phyloP scores from a whole-genome alignment of 2,329 filamentous ascomycete genomes.

The Colletotrichum melonis region DNA sequence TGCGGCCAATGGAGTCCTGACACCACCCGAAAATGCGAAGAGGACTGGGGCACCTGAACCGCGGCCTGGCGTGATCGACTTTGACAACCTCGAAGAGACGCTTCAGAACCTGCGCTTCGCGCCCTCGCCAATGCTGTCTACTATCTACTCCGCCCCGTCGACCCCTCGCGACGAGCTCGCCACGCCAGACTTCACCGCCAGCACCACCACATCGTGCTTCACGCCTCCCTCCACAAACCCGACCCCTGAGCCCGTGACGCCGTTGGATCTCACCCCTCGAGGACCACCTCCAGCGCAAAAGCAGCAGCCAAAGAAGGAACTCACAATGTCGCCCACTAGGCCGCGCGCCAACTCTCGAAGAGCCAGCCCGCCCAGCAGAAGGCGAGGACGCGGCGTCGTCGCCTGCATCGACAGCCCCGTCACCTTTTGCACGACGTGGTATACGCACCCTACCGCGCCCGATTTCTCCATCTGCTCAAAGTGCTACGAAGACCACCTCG shows the following conservation, averaged over 20 bases:
- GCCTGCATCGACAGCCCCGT: constrained; percentile 44
- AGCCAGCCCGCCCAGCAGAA: constrained; percentile 17
- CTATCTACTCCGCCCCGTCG: constrained; percentile 29
- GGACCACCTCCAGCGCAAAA: neutral
- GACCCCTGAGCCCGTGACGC: constrained; percentile 24
- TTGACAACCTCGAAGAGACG: constrained; percentile 30
- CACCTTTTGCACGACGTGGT: constrained; percentile 49
- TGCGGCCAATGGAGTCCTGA: neutral
- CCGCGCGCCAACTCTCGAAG: constrained; percentile 29
- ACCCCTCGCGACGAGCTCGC: constrained; percentile 22
- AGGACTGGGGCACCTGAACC: neutral
- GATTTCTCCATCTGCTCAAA: constrained; percentile 49
- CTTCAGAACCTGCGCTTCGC: constrained; percentile 32
- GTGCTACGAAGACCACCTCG: constrained; percentile 53
- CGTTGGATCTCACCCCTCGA: constrained; percentile 9
- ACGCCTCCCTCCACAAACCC: constrained; percentile 31
- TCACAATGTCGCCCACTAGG: constrained; percentile 8
- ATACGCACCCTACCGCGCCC: constrained; percentile 46
- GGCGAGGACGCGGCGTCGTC: constrained; percentile 28
- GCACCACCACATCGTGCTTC: constrained; percentile 23
- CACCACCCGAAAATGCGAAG: constrained; percentile 1
- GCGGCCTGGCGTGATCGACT: constrained; percentile 15
- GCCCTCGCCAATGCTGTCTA: constrained; percentile 32
- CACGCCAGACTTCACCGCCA: constrained; percentile 25
- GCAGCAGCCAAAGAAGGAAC: neutral